These are phyloP conservation scores for Coemansia sp. DNA, from an alignment of 192 early-diverging fungal genomes.

Conservation along the genomic window DNA sequence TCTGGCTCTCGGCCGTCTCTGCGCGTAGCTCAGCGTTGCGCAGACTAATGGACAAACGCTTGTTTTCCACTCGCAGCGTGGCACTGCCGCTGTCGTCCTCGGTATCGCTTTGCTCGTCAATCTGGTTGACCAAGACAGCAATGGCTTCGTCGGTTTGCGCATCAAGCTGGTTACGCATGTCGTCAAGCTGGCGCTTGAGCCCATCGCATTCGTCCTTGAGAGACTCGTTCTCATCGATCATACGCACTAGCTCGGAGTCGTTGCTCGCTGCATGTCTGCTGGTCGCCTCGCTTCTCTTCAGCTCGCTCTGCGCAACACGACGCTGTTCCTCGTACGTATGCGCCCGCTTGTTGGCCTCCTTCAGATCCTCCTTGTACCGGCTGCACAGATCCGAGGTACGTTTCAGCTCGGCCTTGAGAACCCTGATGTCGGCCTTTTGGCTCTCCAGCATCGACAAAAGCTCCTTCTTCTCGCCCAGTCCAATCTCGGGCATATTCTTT, in stretches of 20 bases:
- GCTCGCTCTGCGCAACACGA: constrained; percentile 26
- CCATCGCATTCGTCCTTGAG: constrained; percentile 38
- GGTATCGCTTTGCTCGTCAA: constrained; percentile 11
- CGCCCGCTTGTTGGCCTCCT: constrained; percentile 17
- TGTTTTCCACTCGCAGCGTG: constrained; percentile 37
- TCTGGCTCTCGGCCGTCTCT: constrained; percentile 14
- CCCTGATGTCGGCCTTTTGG: constrained; percentile 12
- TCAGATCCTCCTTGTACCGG: constrained; percentile 6
- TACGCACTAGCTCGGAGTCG: constrained; percentile 22
- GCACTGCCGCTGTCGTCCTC: constrained; percentile 11
- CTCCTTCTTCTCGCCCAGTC: constrained; percentile 14
- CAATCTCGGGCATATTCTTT: background rate
- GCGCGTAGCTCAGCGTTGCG: constrained; percentile 17
- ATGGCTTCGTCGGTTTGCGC: constrained; percentile 22
- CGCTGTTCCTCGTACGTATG: constrained; percentile 41
- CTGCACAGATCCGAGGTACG: background rate
- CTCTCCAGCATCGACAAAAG: constrained; percentile 15
- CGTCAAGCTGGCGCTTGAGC: constrained; percentile 30
- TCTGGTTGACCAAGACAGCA: constrained; percentile 19
- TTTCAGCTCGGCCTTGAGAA: constrained; percentile 7
- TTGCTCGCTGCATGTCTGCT: constrained; percentile 15
- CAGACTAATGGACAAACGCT: constrained; percentile 26
- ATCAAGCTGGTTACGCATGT: constrained; percentile 16
- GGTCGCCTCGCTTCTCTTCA: constrained; percentile 28
- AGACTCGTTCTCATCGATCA: constrained; percentile 32